Percentiles rank a stretch among this genome's conserved stretches.
Evolutionary conservation across 2,329 filamentous ascomycete genomes (phyloP).

Genomic region (Aspergillus costaricaensis): DNA sequence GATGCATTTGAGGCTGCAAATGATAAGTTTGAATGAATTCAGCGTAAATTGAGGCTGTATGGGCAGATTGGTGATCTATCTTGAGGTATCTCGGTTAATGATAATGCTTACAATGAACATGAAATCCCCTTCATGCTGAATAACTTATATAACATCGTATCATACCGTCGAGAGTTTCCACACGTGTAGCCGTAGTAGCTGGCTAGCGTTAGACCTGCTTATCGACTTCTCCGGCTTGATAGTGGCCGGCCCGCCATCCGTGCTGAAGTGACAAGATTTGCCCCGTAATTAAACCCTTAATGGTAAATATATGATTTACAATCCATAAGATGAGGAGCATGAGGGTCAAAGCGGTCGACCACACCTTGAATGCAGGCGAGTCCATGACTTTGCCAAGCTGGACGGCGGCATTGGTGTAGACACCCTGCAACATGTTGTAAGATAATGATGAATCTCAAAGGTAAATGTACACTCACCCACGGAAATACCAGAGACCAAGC

Average conservation of each 20-base stretch:
- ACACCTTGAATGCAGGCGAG: slow-evolving; percentile 41
- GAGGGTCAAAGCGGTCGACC: slow-evolving; percentile 40
- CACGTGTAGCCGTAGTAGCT: no score
- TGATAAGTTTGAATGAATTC: background rate
- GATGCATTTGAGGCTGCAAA: slow-evolving; percentile 3
- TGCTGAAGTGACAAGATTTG: slow-evolving; percentile 32
- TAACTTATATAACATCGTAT: no score
- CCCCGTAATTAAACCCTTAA: slow-evolving; percentile 34
- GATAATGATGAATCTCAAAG: background rate
- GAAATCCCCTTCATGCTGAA: no score
- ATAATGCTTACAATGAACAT: no score
- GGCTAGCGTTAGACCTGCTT: background rate
- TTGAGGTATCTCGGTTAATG: no score
- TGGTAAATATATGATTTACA: slow-evolving; percentile 32
- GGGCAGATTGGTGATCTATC: no score
- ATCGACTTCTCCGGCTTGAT: background rate
- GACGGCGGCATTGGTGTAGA: slow-evolving; percentile 43
- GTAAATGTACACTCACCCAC: slow-evolving; percentile 32
- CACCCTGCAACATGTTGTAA: slow-evolving; percentile 29
- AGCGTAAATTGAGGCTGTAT: no score
- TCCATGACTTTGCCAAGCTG: slow-evolving; percentile 43
- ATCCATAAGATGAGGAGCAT: slow-evolving; percentile 40
- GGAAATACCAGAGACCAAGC: slow-evolving; percentile 45
- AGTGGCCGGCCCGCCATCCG: slow-evolving; percentile 21
- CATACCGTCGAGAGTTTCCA: no score